phyloP scores from a whole-genome alignment of 371 early-diverging fungal species.

The Mucor velutinosus region DNA sequence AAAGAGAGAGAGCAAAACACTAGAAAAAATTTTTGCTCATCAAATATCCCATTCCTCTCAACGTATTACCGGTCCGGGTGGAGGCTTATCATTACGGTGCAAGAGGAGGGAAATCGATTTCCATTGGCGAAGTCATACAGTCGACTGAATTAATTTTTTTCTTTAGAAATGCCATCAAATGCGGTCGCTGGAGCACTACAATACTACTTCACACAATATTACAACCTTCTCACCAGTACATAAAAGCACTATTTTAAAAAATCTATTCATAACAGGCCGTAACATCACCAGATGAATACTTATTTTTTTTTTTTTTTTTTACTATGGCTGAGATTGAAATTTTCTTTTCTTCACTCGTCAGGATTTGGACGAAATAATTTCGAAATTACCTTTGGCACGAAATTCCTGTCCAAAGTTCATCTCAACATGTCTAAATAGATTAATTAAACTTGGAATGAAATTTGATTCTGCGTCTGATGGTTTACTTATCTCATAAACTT shows the following conservation, averaged over 20 bases:
- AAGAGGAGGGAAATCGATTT: background rate
- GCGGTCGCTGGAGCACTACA: too few species aligned
- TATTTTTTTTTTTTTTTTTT: too few species aligned
- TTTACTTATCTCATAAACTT: background rate
- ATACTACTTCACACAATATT: background rate
- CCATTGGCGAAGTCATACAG: background rate
- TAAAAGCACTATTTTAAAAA: background rate
- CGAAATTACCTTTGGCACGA: background rate
- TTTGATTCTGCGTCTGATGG: background rate
- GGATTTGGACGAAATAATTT: background rate
- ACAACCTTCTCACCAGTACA: background rate
- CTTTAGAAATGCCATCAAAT: background rate
- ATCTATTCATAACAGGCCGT: background rate
- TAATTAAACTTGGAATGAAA: background rate
- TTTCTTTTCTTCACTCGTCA: background rate
- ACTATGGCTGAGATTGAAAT: too few species aligned
- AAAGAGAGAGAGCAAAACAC: conserved; percentile 29
- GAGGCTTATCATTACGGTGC: background rate
- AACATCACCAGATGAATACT: background rate
- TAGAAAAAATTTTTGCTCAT: conserved; percentile 17
- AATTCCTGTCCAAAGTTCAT: background rate
- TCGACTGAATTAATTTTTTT: background rate
- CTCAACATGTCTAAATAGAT: background rate
- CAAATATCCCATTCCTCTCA: background rate
- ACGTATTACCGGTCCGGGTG: background rate